These are phyloP conservation scores for Vaccinium macrocarpon DNA, from an alignment of 148 eudicot species.

Conservation along the genomic window DNA sequence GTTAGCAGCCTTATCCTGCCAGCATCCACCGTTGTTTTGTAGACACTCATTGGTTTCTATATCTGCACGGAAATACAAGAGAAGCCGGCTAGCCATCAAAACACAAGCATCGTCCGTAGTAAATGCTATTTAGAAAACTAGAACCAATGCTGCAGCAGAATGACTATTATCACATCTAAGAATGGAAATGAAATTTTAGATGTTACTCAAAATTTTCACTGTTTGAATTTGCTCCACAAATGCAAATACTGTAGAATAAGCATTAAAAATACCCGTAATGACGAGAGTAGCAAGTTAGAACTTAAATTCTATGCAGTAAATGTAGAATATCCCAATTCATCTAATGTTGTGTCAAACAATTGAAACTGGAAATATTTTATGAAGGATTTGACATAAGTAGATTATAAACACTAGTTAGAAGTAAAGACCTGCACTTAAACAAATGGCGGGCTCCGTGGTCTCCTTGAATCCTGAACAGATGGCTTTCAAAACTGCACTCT, in stretches of 20 bases:
- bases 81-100: neutral
- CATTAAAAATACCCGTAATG: neutral
- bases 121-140: neutral
- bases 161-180: neutral
- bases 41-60: conserved; percentile 90
- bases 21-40: conserved; percentile 90
- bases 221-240: neutral
- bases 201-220: neutral
- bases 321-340: neutral
- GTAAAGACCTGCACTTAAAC: conserved; percentile 65
- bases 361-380: neutral
- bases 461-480: conserved; percentile 94
- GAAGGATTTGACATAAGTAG: neutral
- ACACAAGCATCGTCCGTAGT: neutral
- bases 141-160: neutral
- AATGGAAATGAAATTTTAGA: neutral
- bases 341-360: neutral
- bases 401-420: neutral
- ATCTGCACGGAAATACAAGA: conserved; percentile 36
- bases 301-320: neutral
- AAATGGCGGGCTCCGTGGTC: conserved; percentile 85
- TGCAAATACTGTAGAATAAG: neutral
- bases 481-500: conserved; percentile 88
- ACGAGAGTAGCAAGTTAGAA: neutral
- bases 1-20: conserved; percentile 74